phyloP scores from a whole-genome alignment of 768 basidiomycete species.

The Tulasnella sp. region DNA sequence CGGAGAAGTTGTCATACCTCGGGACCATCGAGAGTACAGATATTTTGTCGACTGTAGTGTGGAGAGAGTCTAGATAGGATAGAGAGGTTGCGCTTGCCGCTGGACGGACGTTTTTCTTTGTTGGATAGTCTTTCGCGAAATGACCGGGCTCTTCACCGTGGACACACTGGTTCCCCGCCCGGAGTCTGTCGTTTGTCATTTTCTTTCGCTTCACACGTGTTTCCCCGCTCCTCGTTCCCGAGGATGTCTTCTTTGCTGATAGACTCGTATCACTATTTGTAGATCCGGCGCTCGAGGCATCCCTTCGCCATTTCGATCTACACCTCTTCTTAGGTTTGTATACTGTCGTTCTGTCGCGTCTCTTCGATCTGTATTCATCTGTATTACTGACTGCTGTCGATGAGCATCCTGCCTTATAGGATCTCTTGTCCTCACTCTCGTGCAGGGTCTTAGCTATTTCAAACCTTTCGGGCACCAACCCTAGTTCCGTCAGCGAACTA shows the following conservation, averaged over 20 bases:
- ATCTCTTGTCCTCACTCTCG: not conserved
- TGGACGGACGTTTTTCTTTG: not conserved
- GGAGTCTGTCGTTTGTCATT: not conserved
- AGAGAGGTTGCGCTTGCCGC: not conserved
- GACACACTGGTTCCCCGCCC: slow-evolving; percentile 26
- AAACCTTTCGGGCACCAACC: too few relatives aligned
- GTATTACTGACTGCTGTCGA: too few relatives aligned
- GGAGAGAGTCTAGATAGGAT: not conserved
- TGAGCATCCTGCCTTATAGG: too few relatives aligned
- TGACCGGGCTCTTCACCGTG: slow-evolving; percentile 16
- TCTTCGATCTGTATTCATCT: too few relatives aligned
- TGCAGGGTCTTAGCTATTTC: too few relatives aligned
- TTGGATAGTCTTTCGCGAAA: slow-evolving; percentile 5
- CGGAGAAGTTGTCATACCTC: too few relatives aligned
- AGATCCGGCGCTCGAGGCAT: not conserved
- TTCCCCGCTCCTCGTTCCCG: not conserved
- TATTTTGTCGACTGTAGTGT: not conserved
- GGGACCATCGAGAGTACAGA: not conserved
- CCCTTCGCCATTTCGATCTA: not conserved
- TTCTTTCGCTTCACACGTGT: not conserved
- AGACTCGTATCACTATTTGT: not conserved
- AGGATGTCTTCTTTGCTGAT: not conserved
- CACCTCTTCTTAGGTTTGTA: too few relatives aligned
- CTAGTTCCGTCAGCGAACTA: too few relatives aligned
- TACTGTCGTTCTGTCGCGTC: too few relatives aligned